A percentile compares a stretch with the other conserved stretches of the same genome.
phyloP scores from a whole-genome alignment of 106 monocot species.

The Dactylorhiza incarnata region DNA sequence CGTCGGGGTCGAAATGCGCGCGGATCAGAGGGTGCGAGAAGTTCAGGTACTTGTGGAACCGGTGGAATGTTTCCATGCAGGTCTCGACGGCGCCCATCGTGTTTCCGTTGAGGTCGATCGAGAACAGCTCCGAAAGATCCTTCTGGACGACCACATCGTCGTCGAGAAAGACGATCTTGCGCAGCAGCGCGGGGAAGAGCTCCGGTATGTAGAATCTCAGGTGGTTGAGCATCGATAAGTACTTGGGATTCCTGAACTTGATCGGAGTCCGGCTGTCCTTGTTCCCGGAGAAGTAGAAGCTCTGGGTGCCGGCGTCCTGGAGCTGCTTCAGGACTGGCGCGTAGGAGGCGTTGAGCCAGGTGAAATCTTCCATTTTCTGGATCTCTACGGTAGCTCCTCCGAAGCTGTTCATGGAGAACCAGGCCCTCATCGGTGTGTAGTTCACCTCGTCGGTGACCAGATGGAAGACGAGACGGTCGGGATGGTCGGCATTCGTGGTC shows the following conservation, averaged over 20 bases:
- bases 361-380: conserved; percentile 31
- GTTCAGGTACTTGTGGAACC: conserved; percentile 31
- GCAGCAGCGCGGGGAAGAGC: conserved; percentile 20
- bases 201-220: conserved; percentile 33
- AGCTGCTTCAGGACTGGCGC: conserved; percentile 15
- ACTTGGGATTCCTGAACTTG: conserved; percentile 29
- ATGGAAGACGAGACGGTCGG: conserved; percentile 29
- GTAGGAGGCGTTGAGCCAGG: conserved; percentile 30
- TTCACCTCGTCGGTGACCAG: conserved; percentile 33
- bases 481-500: conserved; percentile 15
- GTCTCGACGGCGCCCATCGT: conserved; percentile 34
- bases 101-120: conserved; percentile 23
- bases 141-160: conserved; percentile 31
- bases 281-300: conserved; percentile 10
- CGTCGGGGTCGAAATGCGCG: conserved; percentile 20
- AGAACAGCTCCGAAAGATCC: conserved; percentile 22
- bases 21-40: conserved; percentile 24
- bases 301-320: conserved; percentile 5
- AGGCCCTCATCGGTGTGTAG: conserved; percentile 30
- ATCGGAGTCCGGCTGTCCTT: conserved; percentile 18
- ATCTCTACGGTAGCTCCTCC: conserved; percentile 20
- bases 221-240: conserved; percentile 32
- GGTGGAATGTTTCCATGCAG: conserved; percentile 28
- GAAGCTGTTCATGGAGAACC: conserved; percentile 25
- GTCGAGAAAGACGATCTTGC: conserved; percentile 27